Evolutionary conservation across 768 basidiomycete species (phyloP), one percentile per base, ranked within the genome.

Genomic region (Russula earlei): DNA sequence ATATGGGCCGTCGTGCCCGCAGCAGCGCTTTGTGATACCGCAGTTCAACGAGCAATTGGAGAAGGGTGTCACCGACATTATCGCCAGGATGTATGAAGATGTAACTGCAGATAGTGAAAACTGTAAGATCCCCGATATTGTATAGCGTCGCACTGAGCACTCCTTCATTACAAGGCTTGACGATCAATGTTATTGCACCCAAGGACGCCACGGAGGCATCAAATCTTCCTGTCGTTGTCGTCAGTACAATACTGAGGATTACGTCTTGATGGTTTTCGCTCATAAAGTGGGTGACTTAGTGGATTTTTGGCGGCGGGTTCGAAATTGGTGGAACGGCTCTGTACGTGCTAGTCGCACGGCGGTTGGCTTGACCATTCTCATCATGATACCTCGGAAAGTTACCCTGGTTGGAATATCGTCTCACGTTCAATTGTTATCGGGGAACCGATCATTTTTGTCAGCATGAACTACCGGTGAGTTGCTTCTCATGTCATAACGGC

Each of bases 1-100:
- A 3, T 67, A 63, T 42, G 67, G 67, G 22, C 38, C 49, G 2
- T 60, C 67, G 11, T 68, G 67, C 38, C 65, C 66, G 8, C 66
- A 68, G 29, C 64, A 68, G 47, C 45, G 47, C 15, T 24, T 62
- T 42, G 10, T 14, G 25, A 8, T 60, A 24, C 61, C 61, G 38
- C 11, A 15, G 27, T 6, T 49, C 12, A 12, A 42, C 36, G 2
- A 20, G 20, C 29, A 5, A 6, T 31, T 62, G 34, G 20, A 45
- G 22, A 52, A 50, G 44, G 36, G 44, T 14, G 17, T 62, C 19
- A 50, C n/a, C 36, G 7, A 34, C 7, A 40, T 60, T 34, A 25
- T 60, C 12, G 38, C 54, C 25, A 41, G 0, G 10, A n/a, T 60
- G 31, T 62, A 62, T 33, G 54, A 62, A 38, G 27, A 47, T 19